These are phyloP conservation scores for Gastrodia elata DNA, from an alignment of 106 monocot genomes.

Conservation along the genomic window DNA sequence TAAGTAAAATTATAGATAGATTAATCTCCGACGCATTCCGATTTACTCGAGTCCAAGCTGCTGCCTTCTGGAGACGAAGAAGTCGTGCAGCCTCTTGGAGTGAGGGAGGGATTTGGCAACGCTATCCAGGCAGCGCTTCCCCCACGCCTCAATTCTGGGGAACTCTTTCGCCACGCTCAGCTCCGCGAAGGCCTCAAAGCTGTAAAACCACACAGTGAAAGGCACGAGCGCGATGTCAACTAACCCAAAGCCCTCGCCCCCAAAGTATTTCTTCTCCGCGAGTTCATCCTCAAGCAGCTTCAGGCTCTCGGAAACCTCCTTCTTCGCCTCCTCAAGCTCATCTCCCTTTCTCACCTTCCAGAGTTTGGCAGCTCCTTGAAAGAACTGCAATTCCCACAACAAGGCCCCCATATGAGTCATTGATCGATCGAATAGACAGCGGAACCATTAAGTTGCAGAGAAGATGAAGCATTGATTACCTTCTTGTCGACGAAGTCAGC, in stretches of 20 bases:
- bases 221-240: conserved; percentile 17
- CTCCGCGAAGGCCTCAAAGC: conserved; percentile 12
- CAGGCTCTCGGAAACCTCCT: conserved; percentile 7
- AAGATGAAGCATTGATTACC: neutral
- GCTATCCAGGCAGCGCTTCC: conserved; percentile 12
- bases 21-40: no score
- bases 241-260: conserved; percentile 14
- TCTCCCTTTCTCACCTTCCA: neutral
- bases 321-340: conserved; percentile 4
- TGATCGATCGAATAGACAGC: neutral
- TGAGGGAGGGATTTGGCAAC: conserved; percentile 13
- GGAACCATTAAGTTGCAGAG: no score
- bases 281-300: conserved; percentile 15
- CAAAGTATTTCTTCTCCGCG: conserved; percentile 13
- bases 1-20: no score
- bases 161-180: conserved; percentile 16
- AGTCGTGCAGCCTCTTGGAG: conserved; percentile 3
- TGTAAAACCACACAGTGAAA: conserved; percentile 10
- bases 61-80: conserved; percentile 10
- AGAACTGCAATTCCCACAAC: neutral
- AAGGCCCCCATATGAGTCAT: neutral
- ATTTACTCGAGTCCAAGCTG: conserved; percentile 5
- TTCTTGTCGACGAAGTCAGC: conserved; percentile 28
- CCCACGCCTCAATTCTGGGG: conserved; percentile 18
- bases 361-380: neutral